These are phyloP conservation scores for Suillus brevipes DNA, from an alignment of 768 basidiomycete genomes.

Conservation along the genomic window DNA sequence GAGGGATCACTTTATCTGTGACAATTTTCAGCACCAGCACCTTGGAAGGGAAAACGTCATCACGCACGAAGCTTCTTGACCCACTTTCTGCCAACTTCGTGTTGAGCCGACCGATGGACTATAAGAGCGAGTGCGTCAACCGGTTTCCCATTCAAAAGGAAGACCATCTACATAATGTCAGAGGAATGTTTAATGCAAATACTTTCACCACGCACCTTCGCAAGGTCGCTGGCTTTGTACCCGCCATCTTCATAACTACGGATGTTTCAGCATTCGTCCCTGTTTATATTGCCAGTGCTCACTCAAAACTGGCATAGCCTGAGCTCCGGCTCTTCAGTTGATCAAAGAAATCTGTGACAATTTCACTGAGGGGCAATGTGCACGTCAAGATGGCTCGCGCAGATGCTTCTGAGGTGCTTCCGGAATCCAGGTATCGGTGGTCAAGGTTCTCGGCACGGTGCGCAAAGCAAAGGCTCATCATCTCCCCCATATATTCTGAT, in stretches of 20 bases:
- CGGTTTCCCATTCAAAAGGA: conserved; percentile 84
- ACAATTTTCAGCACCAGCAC: not conserved
- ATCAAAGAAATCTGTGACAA: conserved; percentile 95
- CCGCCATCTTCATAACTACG: conserved; percentile 92
- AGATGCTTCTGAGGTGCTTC: conserved; percentile 23
- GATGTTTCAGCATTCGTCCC: conserved; percentile 3
- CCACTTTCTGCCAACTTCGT: conserved; percentile 78
- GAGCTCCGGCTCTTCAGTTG: conserved; percentile 90
- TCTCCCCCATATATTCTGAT: conserved; percentile 87
- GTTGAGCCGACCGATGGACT: conserved; percentile 79
- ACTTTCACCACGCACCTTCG: conserved; percentile 59
- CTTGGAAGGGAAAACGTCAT: conserved; percentile 3
- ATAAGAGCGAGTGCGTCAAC: conserved; percentile 94
- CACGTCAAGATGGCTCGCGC: conserved; percentile 81
- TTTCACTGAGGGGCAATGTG: conserved; percentile 84
- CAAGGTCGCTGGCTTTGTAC: conserved; percentile 77
- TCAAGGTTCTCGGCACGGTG: conserved; percentile 85
- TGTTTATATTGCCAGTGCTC: conserved; percentile 29
- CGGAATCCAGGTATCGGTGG: conserved; percentile 78
- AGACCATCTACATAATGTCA: conserved; percentile 65
- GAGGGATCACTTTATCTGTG: conserved; percentile 86
- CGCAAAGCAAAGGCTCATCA: conserved; percentile 91
- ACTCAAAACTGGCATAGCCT: conserved; percentile 93
- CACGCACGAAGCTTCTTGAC: conserved; percentile 86
- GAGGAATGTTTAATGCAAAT: not conserved